A percentile compares a stretch with the other conserved stretches of the same genome.
phyloP scores from a whole-genome alignment of 139 green algal genomes.

The Micromonas pusilla region DNA sequence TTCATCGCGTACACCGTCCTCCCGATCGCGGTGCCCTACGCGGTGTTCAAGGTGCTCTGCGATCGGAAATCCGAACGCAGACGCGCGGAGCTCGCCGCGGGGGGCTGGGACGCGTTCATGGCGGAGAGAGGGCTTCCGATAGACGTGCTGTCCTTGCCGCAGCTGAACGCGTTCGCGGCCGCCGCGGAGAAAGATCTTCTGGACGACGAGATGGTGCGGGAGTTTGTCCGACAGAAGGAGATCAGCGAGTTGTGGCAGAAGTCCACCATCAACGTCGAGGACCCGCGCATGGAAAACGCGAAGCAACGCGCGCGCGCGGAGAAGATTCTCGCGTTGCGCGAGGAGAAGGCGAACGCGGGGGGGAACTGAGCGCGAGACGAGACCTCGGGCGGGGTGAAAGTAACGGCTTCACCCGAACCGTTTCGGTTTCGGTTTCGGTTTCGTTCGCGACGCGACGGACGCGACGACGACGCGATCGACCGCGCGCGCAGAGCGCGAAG shows the following conservation, averaged over 20 bases:
- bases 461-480: too few relatives aligned
- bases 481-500: too few relatives aligned
- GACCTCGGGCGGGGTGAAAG: too few relatives aligned
- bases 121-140: neutral
- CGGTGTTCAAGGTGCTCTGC: neutral
- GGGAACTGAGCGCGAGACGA: neutral
- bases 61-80: neutral
- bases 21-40: slow-evolving; percentile 6
- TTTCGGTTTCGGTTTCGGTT: too few relatives aligned
- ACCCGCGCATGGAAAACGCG: neutral
- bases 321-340: neutral
- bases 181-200: slow-evolving; percentile 8
- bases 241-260: slow-evolving; percentile 10
- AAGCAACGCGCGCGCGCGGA: neutral
- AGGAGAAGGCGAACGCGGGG: neutral
- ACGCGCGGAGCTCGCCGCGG: neutral
- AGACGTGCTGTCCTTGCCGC: neutral
- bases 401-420: too few relatives aligned
- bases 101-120: slow-evolving; percentile 15
- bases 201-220: slow-evolving; percentile 12
- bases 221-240: slow-evolving; percentile 5
- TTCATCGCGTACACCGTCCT: neutral
- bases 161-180: slow-evolving; percentile 14
- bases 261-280: slow-evolving; percentile 6
- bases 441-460: too few relatives aligned